A percentile compares a stretch with the other conserved stretches of the same genome.
Conservation (phyloP, 148 eudicot species). For the Rhododendron henanense region DNA sequence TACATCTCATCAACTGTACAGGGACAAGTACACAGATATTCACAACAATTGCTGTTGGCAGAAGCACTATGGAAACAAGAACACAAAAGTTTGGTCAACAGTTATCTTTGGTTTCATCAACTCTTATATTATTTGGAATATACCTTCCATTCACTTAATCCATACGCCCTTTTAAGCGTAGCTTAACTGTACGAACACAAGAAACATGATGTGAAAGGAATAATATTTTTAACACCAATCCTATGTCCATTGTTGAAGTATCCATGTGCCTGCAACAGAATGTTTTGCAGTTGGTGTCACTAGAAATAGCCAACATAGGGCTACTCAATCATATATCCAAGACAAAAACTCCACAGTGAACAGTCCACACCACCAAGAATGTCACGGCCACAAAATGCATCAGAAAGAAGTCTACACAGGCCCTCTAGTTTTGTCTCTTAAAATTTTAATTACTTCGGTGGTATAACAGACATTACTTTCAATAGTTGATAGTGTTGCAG, state of each 20-base stretch:
- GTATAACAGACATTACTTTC: not conserved
- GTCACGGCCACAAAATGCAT: not conserved
- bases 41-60: not conserved
- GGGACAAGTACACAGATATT: not conserved
- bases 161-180: not conserved
- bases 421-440: not conserved
- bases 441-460: not conserved
- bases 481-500: not conserved
- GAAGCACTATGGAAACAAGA: not conserved
- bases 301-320: not conserved
- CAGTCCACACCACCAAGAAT: not conserved
- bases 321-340: not conserved
- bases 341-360: not conserved
- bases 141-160: not conserved
- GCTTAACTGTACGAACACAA: not conserved
- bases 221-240: not conserved
- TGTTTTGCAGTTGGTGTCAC: not conserved
- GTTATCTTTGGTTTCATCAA: not conserved
- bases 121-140: not conserved
- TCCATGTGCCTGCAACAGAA: not conserved
- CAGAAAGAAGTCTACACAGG: not conserved
- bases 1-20: conserved; percentile 96
- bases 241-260: not conserved
- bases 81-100: not conserved
- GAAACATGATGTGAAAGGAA: not conserved